A percentile compares a stretch with the other conserved stretches of the same genome.
phyloP scores from a whole-genome alignment of 805 yeast species.

The Metschnikowia corniflorae region DNA sequence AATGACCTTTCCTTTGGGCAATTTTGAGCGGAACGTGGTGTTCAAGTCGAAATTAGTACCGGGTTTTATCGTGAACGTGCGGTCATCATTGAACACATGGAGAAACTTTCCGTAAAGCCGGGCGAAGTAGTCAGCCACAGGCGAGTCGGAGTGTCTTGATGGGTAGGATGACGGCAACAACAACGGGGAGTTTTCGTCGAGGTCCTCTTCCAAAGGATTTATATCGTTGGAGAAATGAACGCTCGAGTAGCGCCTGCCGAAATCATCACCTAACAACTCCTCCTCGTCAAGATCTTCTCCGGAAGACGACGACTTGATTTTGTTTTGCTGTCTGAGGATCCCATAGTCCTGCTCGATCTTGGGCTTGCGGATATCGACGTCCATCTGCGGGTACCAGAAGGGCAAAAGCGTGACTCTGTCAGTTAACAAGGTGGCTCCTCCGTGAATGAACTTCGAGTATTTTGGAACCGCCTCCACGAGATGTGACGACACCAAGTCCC shows the following conservation, averaged over 20 bases:
- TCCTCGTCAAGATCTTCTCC: slow-evolving; percentile 70
- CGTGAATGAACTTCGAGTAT: slow-evolving; percentile 95
- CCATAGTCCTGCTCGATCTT: slow-evolving; percentile 56
- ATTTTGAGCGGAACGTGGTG: slow-evolving; percentile 46
- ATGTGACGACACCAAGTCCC: slow-evolving; percentile 86
- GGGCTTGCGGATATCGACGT: slow-evolving; percentile 90
- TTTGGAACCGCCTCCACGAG: slow-evolving; percentile 98
- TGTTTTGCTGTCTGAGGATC: slow-evolving; percentile 48
- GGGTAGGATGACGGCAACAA: slow-evolving; percentile 37
- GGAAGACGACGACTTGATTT: slow-evolving; percentile 32
- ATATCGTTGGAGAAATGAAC: slow-evolving; percentile 44
- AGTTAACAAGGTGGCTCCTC: slow-evolving; percentile 87
- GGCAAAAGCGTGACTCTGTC: slow-evolving; percentile 83
- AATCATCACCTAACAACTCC: slow-evolving; percentile 46
- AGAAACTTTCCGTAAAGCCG: slow-evolving; percentile 35
- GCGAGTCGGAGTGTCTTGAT: slow-evolving; percentile 24
- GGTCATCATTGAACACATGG: slow-evolving; percentile 42
- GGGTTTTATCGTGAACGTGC: slow-evolving; percentile 42
- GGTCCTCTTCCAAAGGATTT: slow-evolving; percentile 48
- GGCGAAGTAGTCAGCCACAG: slow-evolving; percentile 32
- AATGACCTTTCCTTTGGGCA: slow-evolving; percentile 87
- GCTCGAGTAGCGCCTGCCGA: slow-evolving; percentile 25
- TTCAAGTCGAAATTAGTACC: slow-evolving; percentile 46
- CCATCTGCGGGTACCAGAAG: slow-evolving; percentile 98
- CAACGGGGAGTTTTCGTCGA: slow-evolving; percentile 44